Conservation (phyloP, 1,139 yeast genomes). For the Magnusiomyces suaveolens region DNA sequence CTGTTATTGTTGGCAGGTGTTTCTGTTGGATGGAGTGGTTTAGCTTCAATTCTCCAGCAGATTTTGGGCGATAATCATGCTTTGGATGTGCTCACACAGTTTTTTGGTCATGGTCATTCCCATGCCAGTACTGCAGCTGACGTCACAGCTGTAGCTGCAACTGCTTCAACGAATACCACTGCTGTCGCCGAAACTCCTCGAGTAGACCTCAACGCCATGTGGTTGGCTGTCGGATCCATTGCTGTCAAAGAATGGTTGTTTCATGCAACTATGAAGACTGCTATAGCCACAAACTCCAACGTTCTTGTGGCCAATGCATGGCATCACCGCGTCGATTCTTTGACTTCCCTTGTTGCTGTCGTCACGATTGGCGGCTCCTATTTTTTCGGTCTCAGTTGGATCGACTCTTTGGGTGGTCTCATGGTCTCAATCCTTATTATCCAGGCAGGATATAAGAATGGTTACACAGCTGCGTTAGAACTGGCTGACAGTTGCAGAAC, state of each 20-base stretch:
- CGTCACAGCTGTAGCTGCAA: neutral
- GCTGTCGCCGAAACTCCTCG: constrained; percentile 28
- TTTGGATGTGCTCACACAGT: constrained; percentile 30
- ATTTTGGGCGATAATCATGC: constrained; percentile 31
- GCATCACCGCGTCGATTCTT: constrained; percentile 95
- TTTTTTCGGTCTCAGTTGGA: constrained; percentile 64
- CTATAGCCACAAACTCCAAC: constrained; percentile 66
- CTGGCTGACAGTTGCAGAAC: constrained; percentile 47
- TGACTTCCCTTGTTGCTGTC: constrained; percentile 86
- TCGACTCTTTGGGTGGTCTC: constrained; percentile 87
- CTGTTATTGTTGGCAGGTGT: constrained; percentile 79
- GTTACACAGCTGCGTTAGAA: constrained; percentile 60
- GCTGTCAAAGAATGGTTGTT: constrained; percentile 78
- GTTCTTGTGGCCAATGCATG: constrained; percentile 94
- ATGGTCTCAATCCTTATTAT: constrained; percentile 73
- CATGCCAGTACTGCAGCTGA: constrained; percentile 43
- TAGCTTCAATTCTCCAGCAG: constrained; percentile 54
- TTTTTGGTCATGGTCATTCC: constrained; percentile 34
- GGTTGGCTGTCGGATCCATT: constrained; percentile 88
- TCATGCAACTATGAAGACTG: constrained; percentile 71
- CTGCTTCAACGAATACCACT: constrained; percentile 19
- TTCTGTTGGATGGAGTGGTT: constrained; percentile 83
- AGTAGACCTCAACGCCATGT: constrained; percentile 83
- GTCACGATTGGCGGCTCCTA: constrained; percentile 82
- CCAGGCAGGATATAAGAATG: constrained; percentile 74